Conservation (phyloP, 1,284 basidiomycete genomes). For the Malassezia japonica region DNA sequence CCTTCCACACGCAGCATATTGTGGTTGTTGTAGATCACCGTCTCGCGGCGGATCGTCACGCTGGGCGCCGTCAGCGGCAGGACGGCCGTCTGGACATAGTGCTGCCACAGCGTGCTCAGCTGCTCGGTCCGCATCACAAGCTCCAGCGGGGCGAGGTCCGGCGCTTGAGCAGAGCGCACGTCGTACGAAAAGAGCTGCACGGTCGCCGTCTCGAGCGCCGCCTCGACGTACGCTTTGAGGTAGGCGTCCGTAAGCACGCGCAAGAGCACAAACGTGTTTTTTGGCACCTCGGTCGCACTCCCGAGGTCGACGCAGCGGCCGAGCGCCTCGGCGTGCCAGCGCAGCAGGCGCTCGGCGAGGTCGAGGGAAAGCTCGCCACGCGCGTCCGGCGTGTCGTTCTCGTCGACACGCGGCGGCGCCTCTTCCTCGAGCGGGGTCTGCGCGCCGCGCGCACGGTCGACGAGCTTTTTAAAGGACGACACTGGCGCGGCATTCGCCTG, state of each 20-base stretch:
- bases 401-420: neutral
- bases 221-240: constrained; percentile 75
- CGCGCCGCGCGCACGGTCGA: constrained; percentile 20
- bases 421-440: constrained; percentile 2
- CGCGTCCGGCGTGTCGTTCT: neutral
- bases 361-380: constrained; percentile 38
- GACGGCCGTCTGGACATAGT: constrained; percentile 82
- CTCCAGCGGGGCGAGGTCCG: constrained; percentile 52
- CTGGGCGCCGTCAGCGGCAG: constrained; percentile 76
- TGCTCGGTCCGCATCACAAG: constrained; percentile 72
- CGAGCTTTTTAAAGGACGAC: constrained; percentile 38
- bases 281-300: constrained; percentile 53
- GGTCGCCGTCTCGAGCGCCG: constrained; percentile 74
- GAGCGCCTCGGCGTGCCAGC: constrained; percentile 47
- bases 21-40: constrained; percentile 86
- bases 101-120: constrained; percentile 90
- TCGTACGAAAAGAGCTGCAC: constrained; percentile 65
- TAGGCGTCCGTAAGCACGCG: constrained; percentile 81
- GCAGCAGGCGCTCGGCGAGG: constrained; percentile 39
- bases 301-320: constrained; percentile 45
- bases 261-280: constrained; percentile 75
- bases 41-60: constrained; percentile 80
- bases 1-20: constrained; percentile 77
- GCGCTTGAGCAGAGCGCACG: constrained; percentile 26
- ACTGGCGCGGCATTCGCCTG: neutral